These are phyloP conservation scores for Colletotrichum liriopes DNA, from an alignment of 2,329 filamentous ascomycete genomes.

Conservation along the genomic window DNA sequence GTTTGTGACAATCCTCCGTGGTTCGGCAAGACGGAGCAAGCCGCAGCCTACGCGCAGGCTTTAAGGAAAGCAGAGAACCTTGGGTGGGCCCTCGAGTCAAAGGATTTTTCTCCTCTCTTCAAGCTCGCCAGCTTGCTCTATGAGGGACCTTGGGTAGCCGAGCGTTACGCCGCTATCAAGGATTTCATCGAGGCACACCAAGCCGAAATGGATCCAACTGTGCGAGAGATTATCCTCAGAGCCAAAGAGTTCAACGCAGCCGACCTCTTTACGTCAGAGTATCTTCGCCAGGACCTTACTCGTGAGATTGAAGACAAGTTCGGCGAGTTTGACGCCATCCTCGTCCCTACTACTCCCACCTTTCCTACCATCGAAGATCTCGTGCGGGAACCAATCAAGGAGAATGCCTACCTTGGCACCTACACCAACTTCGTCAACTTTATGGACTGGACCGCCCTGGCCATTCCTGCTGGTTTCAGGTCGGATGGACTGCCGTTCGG, in stretches of 20 bases:
- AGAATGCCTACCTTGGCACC: slow-evolving; percentile 68
- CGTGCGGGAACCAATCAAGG: slow-evolving; percentile 64
- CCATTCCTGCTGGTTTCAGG: slow-evolving; percentile 65
- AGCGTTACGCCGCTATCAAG: slow-evolving; percentile 68
- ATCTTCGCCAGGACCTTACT: slow-evolving; percentile 56
- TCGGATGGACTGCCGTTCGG: slow-evolving; percentile 56
- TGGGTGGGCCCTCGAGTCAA: slow-evolving; percentile 59
- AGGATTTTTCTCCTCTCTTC: slow-evolving; percentile 66
- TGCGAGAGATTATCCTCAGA: slow-evolving; percentile 56
- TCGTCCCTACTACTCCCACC: slow-evolving; percentile 71
- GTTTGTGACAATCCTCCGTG: slow-evolving; percentile 60
- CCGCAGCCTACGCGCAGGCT: slow-evolving; percentile 60
- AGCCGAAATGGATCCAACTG: slow-evolving; percentile 54
- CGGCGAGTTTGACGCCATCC: slow-evolving; percentile 61
- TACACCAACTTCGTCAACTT: slow-evolving; percentile 76
- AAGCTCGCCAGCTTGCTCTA: slow-evolving; percentile 69
- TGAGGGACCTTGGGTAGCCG: slow-evolving; percentile 70
- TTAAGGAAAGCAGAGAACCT: slow-evolving; percentile 55
- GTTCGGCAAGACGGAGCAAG: slow-evolving; percentile 53
- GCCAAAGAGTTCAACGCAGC: slow-evolving; percentile 59
- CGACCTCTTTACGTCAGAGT: slow-evolving; percentile 61
- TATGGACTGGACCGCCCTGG: slow-evolving; percentile 69
- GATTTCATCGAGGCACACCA: slow-evolving; percentile 58
- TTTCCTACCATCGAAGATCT: slow-evolving; percentile 68
- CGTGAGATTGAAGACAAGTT: slow-evolving; percentile 59